Base-by-base conservation (phyloP, 345 rosid species). In the Heritiera littoralis region DNA sequence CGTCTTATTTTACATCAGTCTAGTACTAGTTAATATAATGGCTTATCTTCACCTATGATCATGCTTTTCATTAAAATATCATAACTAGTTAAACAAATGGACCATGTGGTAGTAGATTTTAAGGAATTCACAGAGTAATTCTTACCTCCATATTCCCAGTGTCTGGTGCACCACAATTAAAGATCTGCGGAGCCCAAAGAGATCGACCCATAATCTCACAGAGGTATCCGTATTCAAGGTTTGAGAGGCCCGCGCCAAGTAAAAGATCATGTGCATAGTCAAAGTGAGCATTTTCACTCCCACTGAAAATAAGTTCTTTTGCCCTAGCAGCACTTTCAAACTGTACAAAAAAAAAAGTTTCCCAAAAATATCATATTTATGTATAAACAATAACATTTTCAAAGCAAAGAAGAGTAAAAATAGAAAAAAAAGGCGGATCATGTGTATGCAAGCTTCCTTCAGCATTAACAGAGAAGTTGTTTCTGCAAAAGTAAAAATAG, bases 61-160 rank as follows among this genome's bases (percentile, higher is more conserved):
- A 2, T 17, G 48, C 67, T 73, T 46, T 18, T 28, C 38, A 61
- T 10, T 15, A 73, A 9, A 7, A 41, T 23, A 55, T 43, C n/a
- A 76, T 69, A n/a, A 28, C 72, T 49, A 38, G 51, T 20, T 75
- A 59, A 7, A 46, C 20, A 49, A 68, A n/a, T 32, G 54, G 72
- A 55, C 23, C 9, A n/a, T 46, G 17, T 0, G 20, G 20, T 12
- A 69, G 41, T 56, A 28, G 60, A 73, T 65, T 10, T 10, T 1
- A 66, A 65, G 23, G 35, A 77, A 63, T 67, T 49, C 35, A 72
- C 15, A 48, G 0, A 64, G 43, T 59, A 79, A 60, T 56, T 43
- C 54, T 75, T 90, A 94, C 99, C 99, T 96, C 99, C 99, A 94
- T 96, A 87, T 96, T 96, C 84, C 99, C 99, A 38, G 99, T 96